Evolutionary conservation across 1,284 basidiomycete species (phyloP).

Genomic region (Ustilago cynodontis): DNA sequence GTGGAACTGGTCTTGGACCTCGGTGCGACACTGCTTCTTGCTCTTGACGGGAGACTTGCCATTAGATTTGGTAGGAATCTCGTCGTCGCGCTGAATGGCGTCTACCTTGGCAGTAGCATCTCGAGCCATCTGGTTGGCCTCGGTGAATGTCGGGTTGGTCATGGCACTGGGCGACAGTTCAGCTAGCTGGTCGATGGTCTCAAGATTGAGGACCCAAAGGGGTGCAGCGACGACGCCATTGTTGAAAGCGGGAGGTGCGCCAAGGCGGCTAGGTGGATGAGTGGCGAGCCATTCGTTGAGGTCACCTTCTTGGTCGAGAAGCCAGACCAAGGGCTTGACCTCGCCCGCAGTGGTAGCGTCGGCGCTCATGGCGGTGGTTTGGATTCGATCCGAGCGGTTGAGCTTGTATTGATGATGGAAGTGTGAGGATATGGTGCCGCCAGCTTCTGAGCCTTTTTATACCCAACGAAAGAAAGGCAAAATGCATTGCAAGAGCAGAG

Average conservation of each 20-base stretch:
- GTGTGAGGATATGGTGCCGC: not conserved
- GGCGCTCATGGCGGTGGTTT: not conserved
- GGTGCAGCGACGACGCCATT: slow-evolving; percentile 9
- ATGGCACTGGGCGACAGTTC: slow-evolving; percentile 9
- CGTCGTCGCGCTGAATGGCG: slow-evolving; percentile 21
- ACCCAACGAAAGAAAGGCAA: not conserved
- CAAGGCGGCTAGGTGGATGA: slow-evolving; percentile 25
- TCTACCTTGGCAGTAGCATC: slow-evolving; percentile 5
- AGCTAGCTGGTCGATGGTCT: slow-evolving; percentile 18
- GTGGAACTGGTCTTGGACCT: slow-evolving; percentile 31
- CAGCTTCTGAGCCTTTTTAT: not conserved
- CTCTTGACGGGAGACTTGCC: slow-evolving; percentile 12
- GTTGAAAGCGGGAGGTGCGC: slow-evolving; percentile 16
- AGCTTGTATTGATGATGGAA: not conserved
- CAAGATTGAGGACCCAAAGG: slow-evolving; percentile 16
- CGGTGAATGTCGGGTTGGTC: slow-evolving; percentile 3
- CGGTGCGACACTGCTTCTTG: slow-evolving; percentile 37
- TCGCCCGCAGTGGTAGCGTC: not conserved
- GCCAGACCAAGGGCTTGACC: slow-evolving; percentile 8
- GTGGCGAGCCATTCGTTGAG: slow-evolving; percentile 23
- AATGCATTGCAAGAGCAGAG: not conserved
- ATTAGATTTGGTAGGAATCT: slow-evolving; percentile 16
- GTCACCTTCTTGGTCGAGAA: slow-evolving; percentile 8
- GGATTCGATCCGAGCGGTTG: not conserved
- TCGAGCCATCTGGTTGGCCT: slow-evolving; percentile 11